These are phyloP conservation scores for Fusarium buharicum DNA, from an alignment of 2,329 filamentous ascomycete species.

Conservation along the genomic window DNA sequence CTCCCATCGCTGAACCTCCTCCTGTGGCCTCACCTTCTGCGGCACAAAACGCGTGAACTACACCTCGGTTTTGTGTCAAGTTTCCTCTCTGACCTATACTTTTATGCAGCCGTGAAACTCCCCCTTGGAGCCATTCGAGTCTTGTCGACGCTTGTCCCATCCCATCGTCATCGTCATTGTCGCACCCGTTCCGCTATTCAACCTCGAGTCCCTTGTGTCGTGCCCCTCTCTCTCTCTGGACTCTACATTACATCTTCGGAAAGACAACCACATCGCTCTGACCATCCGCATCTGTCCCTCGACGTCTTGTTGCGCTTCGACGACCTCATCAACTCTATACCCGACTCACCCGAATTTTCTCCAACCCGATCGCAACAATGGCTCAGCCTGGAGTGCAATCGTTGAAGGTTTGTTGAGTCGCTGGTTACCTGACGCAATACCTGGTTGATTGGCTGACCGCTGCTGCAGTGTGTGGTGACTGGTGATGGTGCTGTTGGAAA, in stretches of 20 bases:
- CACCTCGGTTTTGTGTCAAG: slow-evolving; percentile 45
- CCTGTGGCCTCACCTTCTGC: slow-evolving; percentile 48
- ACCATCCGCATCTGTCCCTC: slow-evolving; percentile 26
- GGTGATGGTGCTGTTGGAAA: slow-evolving; percentile 99
- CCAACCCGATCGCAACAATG: slow-evolving; percentile 59
- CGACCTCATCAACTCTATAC: slow-evolving; percentile 3
- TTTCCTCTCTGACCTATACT: slow-evolving; percentile 42
- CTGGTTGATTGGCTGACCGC: slow-evolving; percentile 46
- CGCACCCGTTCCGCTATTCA: slow-evolving; percentile 32
- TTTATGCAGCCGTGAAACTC: slow-evolving; percentile 46
- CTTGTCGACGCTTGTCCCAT: slow-evolving; percentile 30
- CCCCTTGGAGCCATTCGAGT: slow-evolving; percentile 33
- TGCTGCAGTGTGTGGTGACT: slow-evolving; percentile 89
- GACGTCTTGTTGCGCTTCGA: slow-evolving; percentile 24
- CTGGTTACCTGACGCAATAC: slow-evolving; percentile 32
- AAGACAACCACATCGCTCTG: slow-evolving; percentile 23
- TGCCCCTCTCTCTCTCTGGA: slow-evolving; percentile 25
- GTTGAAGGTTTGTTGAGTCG: slow-evolving; percentile 75
- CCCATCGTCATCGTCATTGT: slow-evolving; percentile 33
- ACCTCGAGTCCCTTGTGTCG: slow-evolving; percentile 13
- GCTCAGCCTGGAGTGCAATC: slow-evolving; percentile 88
- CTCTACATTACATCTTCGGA: slow-evolving; percentile 24
- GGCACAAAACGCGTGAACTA: slow-evolving; percentile 48
- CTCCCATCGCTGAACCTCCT: slow-evolving; percentile 43
- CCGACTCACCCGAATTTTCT: slow-evolving; percentile 12